Evolutionary conservation across 306 rosid genomes (phyloP), one percentile per base, ranked within the genome.

Genomic region (Inga leiocalycina): DNA sequence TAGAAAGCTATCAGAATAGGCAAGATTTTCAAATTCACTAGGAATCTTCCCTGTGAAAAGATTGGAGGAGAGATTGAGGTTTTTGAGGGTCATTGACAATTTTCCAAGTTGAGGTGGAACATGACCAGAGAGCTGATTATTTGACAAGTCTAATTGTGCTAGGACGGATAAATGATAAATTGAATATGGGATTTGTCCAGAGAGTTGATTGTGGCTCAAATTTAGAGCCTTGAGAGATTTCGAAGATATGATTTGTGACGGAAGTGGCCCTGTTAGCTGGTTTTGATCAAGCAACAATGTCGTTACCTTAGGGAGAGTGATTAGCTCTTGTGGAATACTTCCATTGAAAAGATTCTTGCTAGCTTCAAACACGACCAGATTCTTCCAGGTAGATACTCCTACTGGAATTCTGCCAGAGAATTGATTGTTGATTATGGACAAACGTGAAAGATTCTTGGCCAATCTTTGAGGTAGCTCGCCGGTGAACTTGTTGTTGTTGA

Each of bases 21-120:
- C 93, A 22, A 74, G 1, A 74, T 78, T 92, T 56, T 84, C 90
- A 0, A 91, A 59, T 19, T 51, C 80, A 64, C 41, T 57, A 6
- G 97, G 99, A 77, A 96, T 76, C 30, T 59, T 85, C 41, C 98
- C 96, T 0, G 77, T 61, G 69, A 95, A 85, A 22, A 4, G 67
- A 87, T 95, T 92, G 39, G 85, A 85, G 32, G 90, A 88, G 16
- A 88, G 85, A 72, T 88, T 79, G 73, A 88, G 83, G 79, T 45
- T 16, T 75, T 61, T 87, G 78, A 80, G 54, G 43, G 6, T 81
- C 49, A 35, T 67, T 67, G 72, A 30, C 72, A 74, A 64, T 34
- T 0, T 11, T 27, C 85, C 89, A 16, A 82, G 65, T 39, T n/a
- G 71, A 34, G 79, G 5, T 15, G 98, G 95, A 86, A 96, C 48